Base-by-base conservation (phyloP, 148 eudicot genomes). In the Heliamphora exappendiculata region DNA sequence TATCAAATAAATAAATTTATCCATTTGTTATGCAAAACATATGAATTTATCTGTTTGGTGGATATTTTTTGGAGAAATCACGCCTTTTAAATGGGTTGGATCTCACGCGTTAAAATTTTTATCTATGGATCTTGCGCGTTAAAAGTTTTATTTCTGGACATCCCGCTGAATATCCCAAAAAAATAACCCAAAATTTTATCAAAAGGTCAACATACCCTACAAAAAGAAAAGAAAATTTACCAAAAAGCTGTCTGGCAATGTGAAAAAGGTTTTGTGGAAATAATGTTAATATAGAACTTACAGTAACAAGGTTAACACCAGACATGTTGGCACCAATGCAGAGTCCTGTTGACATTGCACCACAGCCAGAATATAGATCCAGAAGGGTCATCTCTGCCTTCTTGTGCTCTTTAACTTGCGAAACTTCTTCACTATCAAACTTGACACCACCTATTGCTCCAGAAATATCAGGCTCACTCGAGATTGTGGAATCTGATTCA, bases 301-400 rank as follows among this genome's bases (percentile, higher is more conserved):
- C 98, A 14, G 94, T 93, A 0, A 87, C 89, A 26, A 95, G 93
- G 33, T 91, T 89, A 42, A 80, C 84, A 28, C 86, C 91, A 14
- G n/a, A 41, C 19, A 37, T 41, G 28, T 59, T 63, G 66, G 77
- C 34, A 4, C 77, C 77, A 14, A 74, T 28, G 54, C 69, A 74
- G 7, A 74, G 77, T 6, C 68, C 77, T 2, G 77, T 74, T 36
- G 77, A 74, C 77, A 74, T 74, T 0, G 67, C 77, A 0, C 77
- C 77, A 28, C 77, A 74, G 7, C 77, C 77, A 26, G 57, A 60
- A 26, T 74, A 74, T 41, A 74, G 69, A 74, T 74, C 77, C 2
- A 74, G 10, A 26, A 74, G 67, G 5, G 60, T 65, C 72, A 75
- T 75, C 63, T 75, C 72, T 1, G 0, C 3, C 13, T 41, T 50